A percentile compares a stretch with the other conserved stretches of the same genome.
These are phyloP conservation scores for Aurinia saxatilis DNA, from an alignment of 345 rosid genomes.

Conservation along the genomic window DNA sequence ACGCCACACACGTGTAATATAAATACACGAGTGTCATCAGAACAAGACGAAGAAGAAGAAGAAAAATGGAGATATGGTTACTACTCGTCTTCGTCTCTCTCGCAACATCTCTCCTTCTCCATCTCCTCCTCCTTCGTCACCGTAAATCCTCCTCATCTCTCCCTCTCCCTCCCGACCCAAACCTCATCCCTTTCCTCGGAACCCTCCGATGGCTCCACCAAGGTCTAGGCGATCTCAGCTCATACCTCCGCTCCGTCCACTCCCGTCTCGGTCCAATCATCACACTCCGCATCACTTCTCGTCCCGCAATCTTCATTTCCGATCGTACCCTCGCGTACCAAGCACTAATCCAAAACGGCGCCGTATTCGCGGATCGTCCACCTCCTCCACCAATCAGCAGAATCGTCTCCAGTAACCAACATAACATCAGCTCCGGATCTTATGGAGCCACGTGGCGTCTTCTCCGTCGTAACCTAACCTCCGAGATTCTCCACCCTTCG, in stretches of 20 bases:
- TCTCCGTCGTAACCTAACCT: constrained; percentile 30
- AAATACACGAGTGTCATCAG: too few species aligned
- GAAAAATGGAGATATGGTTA: constrained; percentile 12
- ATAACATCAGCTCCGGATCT: constrained; percentile 19
- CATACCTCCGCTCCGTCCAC: not conserved
- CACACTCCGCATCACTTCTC: constrained; percentile 20
- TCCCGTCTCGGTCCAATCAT: constrained; percentile 23
- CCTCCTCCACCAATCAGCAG: not conserved
- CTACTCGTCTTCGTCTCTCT: not conserved
- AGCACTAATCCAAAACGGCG: constrained; percentile 27
- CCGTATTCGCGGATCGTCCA: constrained; percentile 33
- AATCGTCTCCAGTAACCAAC: constrained; percentile 13
- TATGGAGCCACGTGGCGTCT: constrained; percentile 38
- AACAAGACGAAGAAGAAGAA: too few species aligned
- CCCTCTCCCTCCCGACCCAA: constrained; percentile 10
- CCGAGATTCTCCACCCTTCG: constrained; percentile 34
- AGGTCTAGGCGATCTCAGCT: not conserved
- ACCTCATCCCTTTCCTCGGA: constrained; percentile 10
- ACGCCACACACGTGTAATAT: too few species aligned
- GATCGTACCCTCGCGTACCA: constrained; percentile 28
- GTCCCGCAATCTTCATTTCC: constrained; percentile 25
- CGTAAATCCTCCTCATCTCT: not conserved
- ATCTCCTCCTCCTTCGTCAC: not conserved
- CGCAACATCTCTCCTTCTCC: not conserved
- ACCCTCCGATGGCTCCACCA: constrained; percentile 4